These are phyloP conservation scores for Lactarius trivialis DNA, from an alignment of 768 basidiomycete genomes.

Conservation along the genomic window DNA sequence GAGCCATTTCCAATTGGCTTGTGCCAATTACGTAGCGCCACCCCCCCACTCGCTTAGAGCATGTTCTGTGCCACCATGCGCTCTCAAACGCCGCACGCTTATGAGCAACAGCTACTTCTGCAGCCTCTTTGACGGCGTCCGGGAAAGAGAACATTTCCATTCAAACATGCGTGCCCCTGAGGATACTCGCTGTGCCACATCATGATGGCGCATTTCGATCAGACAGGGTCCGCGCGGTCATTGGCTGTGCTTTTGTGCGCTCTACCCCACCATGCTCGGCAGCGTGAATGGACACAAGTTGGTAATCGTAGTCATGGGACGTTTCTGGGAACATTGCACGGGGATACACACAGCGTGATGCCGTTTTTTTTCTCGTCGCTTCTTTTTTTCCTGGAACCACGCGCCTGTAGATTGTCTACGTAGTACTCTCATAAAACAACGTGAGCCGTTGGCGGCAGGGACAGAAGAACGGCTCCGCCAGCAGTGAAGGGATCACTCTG, in stretches of 20 bases:
- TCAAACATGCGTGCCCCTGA: not conserved
- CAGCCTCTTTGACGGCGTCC: not conserved
- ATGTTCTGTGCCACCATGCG: not conserved
- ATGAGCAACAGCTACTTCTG: not conserved
- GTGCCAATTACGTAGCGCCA: not conserved
- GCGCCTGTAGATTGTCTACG: not conserved
- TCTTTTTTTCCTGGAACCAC: not conserved
- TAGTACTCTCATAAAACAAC: not conserved
- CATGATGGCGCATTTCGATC: not conserved
- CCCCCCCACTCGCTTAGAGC: constrained; percentile 2
- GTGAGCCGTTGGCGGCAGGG: not conserved
- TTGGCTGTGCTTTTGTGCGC: not conserved
- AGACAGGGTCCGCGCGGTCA: not conserved
- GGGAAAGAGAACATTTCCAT: not conserved
- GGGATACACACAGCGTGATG: not conserved
- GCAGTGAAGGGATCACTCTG: not conserved
- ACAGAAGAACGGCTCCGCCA: not conserved
- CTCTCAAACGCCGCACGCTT: constrained; percentile 19
- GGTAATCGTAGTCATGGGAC: constrained; percentile 3
- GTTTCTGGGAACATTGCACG: not conserved
- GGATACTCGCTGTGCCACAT: not conserved
- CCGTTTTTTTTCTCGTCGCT: not conserved
- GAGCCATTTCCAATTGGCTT: constrained; percentile 1
- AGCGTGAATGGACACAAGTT: not conserved
- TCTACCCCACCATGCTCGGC: not conserved